These are phyloP conservation scores for Cornus florida DNA, from an alignment of 148 eudicot genomes.

Conservation along the genomic window DNA sequence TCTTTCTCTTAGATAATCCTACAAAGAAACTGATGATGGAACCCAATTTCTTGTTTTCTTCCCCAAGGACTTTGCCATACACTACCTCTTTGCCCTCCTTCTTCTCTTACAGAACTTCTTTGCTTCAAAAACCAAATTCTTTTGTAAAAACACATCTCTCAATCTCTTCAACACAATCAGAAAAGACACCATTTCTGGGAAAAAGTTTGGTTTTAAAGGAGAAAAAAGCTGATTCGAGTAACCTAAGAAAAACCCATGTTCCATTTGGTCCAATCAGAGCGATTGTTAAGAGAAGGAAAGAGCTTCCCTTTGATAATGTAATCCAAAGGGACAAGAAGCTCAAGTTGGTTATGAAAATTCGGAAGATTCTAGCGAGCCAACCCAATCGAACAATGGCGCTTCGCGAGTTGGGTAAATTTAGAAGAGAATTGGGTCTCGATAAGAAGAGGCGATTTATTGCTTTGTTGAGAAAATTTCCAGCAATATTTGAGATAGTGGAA, in stretches of 20 bases:
- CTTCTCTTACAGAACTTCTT: conserved; percentile 42
- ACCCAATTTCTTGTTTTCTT: conserved; percentile 37
- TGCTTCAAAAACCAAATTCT: conserved; percentile 29
- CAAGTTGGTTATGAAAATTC: conserved; percentile 71
- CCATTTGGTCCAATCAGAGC: conserved; percentile 50
- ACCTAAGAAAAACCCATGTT: conserved; percentile 43
- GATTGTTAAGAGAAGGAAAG: conserved; percentile 90
- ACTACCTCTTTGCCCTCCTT: conserved; percentile 45
- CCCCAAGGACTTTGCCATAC: conserved; percentile 42
- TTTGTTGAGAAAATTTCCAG: conserved; percentile 79
- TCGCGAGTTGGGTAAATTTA: conserved; percentile 73
- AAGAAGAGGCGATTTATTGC: conserved; percentile 74
- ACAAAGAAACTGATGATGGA: conserved; percentile 42
- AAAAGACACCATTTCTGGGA: conserved; percentile 52
- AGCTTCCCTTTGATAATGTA: conserved; percentile 84
- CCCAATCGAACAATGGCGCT: conserved; percentile 77
- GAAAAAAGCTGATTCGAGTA: conserved; percentile 27
- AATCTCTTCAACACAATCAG: conserved; percentile 22
- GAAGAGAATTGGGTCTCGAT: conserved; percentile 66
- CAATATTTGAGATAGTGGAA: conserved; percentile 83
- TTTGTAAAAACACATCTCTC: conserved; percentile 22
- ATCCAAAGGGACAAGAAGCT: conserved; percentile 96
- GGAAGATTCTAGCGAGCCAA: conserved; percentile 72
- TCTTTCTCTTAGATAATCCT: background rate
- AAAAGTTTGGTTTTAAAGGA: conserved; percentile 29